These are phyloP conservation scores for Rickenella mellea DNA, from an alignment of 768 basidiomycete genomes.

Conservation along the genomic window DNA sequence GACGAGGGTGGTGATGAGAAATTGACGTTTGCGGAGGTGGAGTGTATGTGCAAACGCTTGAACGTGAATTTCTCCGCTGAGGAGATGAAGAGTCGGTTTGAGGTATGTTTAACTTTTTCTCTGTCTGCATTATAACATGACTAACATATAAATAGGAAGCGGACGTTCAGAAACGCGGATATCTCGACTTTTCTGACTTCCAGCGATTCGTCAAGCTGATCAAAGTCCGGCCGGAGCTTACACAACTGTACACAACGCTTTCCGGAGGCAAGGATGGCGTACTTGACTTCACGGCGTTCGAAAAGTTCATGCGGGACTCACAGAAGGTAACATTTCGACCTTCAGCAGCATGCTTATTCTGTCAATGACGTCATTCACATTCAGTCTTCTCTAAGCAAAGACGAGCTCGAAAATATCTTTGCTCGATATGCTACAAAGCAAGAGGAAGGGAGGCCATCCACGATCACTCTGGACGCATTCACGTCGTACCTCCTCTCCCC, in stretches of 20 bases:
- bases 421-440: slow-evolving; percentile 22
- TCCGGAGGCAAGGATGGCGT: slow-evolving; percentile 20
- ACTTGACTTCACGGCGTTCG: slow-evolving; percentile 32
- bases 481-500: slow-evolving; percentile 71
- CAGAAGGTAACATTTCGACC: slow-evolving; percentile 35
- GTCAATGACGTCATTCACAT: neutral
- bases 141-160: slow-evolving; percentile 37
- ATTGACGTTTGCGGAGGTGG: slow-evolving; percentile 63
- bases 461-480: slow-evolving; percentile 47
- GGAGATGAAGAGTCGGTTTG: slow-evolving; percentile 49
- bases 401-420: slow-evolving; percentile 27
- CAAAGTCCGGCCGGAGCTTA: slow-evolving; percentile 79
- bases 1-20: slow-evolving; percentile 53
- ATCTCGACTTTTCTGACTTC: slow-evolving; percentile 73
- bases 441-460: slow-evolving; percentile 1
- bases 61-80: slow-evolving; percentile 50
- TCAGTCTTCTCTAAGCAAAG: slow-evolving; percentile 20
- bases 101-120: slow-evolving; percentile 24
- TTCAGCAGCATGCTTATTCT: neutral
- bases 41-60: slow-evolving; percentile 59
- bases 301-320: slow-evolving; percentile 36
- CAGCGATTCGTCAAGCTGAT: slow-evolving; percentile 74
- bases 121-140: neutral
- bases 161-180: slow-evolving; percentile 43
- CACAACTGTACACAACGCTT: slow-evolving; percentile 45